These are phyloP conservation scores for Talaromyces thailandensis DNA, from an alignment of 495 filamentous ascomycete species.

Conservation along the genomic window DNA sequence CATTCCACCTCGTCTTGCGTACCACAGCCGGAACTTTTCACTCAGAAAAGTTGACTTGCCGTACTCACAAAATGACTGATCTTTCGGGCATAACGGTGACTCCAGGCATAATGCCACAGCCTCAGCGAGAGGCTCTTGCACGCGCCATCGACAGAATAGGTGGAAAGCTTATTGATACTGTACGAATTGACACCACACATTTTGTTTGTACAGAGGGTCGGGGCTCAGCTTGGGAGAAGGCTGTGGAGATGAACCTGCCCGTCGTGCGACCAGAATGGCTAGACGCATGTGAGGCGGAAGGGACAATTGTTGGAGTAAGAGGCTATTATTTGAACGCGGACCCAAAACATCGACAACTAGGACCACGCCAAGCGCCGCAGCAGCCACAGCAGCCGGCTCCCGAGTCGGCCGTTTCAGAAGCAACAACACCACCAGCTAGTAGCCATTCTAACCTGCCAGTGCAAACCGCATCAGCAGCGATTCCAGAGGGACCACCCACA, in stretches of 20 bases:
- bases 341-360: slow-evolving; percentile 52
- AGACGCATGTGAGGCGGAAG: slow-evolving; percentile 85
- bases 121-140: slow-evolving; percentile 62
- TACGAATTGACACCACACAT: slow-evolving; percentile 96
- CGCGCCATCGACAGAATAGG: slow-evolving; percentile 80
- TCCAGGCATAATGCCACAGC: slow-evolving; percentile 71
- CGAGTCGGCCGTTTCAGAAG: slow-evolving; percentile 22
- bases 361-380: slow-evolving; percentile 32
- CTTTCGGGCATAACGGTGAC: slow-evolving; percentile 93
- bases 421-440: slow-evolving; percentile 15
- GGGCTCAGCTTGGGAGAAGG: slow-evolving; percentile 86
- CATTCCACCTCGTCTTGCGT: slow-evolving; percentile 84
- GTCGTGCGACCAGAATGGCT: slow-evolving; percentile 98
- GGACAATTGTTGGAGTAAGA: slow-evolving; percentile 86
- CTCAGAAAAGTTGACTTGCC: slow-evolving; percentile 74
- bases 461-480: slow-evolving; percentile 13
- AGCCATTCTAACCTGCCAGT: slow-evolving; percentile 17
- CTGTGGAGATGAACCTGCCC: slow-evolving; percentile 95
- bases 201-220: slow-evolving; percentile 97
- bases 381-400: slow-evolving; percentile 27
- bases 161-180: slow-evolving; percentile 80
- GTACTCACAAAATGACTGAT: slow-evolving; percentile 98
- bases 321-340: slow-evolving; percentile 94
- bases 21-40: slow-evolving; percentile 83
- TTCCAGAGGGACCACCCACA: slow-evolving; percentile 29